Evolutionary conservation across 2,329 filamentous ascomycete species (phyloP).

Genomic region (Verticillium dahliae): DNA sequence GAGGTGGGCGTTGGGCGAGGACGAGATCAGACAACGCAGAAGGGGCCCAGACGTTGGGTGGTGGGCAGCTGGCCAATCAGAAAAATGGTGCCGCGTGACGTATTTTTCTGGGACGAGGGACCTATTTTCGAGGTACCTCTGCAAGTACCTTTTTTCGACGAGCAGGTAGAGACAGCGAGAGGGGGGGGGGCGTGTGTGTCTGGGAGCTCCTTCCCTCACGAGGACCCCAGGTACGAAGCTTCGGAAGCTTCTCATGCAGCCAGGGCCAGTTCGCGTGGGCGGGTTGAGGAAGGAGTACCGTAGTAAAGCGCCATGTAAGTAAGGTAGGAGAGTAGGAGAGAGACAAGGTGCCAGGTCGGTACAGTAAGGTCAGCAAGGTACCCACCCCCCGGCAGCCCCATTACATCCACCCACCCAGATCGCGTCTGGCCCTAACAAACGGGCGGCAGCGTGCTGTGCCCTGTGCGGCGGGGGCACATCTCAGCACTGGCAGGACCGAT

Average conservation of each 20-base stretch:
- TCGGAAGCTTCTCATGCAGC: slow-evolving; percentile 4
- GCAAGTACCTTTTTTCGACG: slow-evolving; percentile 5
- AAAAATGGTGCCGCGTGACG: slow-evolving; percentile 6
- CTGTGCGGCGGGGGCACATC: background rate
- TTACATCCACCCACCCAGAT: background rate
- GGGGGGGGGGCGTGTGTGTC: background rate
- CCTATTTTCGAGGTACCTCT: slow-evolving; percentile 5
- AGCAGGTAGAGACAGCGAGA: background rate
- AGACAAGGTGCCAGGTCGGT: background rate
- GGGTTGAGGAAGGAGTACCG: background rate
- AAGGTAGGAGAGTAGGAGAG: background rate
- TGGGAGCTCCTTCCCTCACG: background rate
- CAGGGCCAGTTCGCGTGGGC: background rate
- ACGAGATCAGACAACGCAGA: slow-evolving; percentile 7
- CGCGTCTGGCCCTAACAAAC: background rate
- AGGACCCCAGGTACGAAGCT: slow-evolving; percentile 1
- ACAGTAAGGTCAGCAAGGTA: no score
- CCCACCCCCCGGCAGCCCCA: background rate
- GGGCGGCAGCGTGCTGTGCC: background rate
- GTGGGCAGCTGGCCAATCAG: slow-evolving; percentile 7
- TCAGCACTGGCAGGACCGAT: background rate
- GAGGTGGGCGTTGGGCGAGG: slow-evolving; percentile 10
- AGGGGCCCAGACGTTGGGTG: background rate
- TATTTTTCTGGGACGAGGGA: slow-evolving; percentile 4
- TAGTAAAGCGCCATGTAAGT: no score